These are phyloP conservation scores for Grigorovia yakushimaensis DNA, from an alignment of 805 yeast species.

Conservation along the genomic window DNA sequence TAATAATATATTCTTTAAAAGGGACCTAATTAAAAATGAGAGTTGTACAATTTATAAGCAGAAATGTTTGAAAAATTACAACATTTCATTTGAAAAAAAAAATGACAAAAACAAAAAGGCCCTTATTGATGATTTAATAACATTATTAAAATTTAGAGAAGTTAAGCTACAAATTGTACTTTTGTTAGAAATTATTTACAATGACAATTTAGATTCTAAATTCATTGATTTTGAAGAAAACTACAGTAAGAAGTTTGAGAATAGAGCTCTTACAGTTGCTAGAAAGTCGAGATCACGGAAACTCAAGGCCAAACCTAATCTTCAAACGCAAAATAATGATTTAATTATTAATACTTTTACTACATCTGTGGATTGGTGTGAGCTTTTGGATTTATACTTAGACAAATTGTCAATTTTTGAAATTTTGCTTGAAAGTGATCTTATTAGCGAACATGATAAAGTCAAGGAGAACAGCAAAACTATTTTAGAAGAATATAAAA, in stretches of 20 bases:
- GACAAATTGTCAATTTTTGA: slow-evolving; percentile 50
- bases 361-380: slow-evolving; percentile 17
- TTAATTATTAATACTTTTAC: not conserved
- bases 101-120: slow-evolving; percentile 9
- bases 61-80: slow-evolving; percentile 8
- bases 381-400: slow-evolving; percentile 34
- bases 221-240: slow-evolving; percentile 25
- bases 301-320: slow-evolving; percentile 15
- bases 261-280: slow-evolving; percentile 26
- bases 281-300: slow-evolving; percentile 5
- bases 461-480: slow-evolving; percentile 1
- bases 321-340: slow-evolving; percentile 11
- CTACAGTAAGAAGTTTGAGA: slow-evolving; percentile 16
- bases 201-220: slow-evolving; percentile 29
- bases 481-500: slow-evolving; percentile 16
- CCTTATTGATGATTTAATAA: slow-evolving; percentile 23
- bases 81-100: not conserved
- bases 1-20: slow-evolving; percentile 11
- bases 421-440: slow-evolving; percentile 32
- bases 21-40: slow-evolving; percentile 15
- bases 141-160: slow-evolving; percentile 43
- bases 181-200: slow-evolving; percentile 36
- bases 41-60: slow-evolving; percentile 18
- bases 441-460: slow-evolving; percentile 2
- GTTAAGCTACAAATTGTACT: slow-evolving; percentile 46